Evolutionary conservation across 352 stramenopile species (phyloP), one percentile per base, ranked within the genome.

Genomic region (Elongisporangium anandrum): DNA sequence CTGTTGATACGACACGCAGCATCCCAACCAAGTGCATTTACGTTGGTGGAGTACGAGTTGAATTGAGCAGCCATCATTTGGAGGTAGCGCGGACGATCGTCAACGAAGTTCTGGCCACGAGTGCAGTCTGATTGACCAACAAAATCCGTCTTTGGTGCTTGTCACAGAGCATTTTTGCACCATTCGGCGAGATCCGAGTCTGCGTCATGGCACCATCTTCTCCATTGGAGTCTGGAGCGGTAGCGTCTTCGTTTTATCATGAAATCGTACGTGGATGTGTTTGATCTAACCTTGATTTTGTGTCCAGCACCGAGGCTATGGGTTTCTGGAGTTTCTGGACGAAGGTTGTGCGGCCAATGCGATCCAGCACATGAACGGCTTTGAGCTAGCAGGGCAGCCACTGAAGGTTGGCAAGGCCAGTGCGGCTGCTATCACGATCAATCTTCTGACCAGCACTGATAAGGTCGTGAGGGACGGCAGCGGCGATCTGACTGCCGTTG

Each of bases 321-420:
- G 83, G 2, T 92, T 92, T 47, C 70, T 92, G 52, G 75, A 89
- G 57, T 92, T 90, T 59, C 55, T 74, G 0, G 75, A 90, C 45
- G 81, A 90, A 47, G 70, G 52, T 13, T 85, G 66, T 15, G 83
- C 83, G 13, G 48, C 50, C 54, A 92, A 73, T 61, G 83, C 83
- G 16, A 90, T 92, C 48, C 80, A 92, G 65, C 83, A 92, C 56
- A 92, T 92, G 83, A 83, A 92, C 59, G 79, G 77, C 22, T 92
- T 92, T 56, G 83, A 92, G 24, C 59, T 92, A 17, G 83, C 83
- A 34, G 83, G 83, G 12, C 79, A 90, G 50, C 68, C 81, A 19
- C 81, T 92, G 13, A 85, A 88, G 62, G 81, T 92, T 4, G 83
- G 83, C 60, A 92, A 92, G 60, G 83, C 83, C 24, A 92, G 83